Evolutionary conservation across 768 basidiomycete species (phyloP).

Genomic region (Agaricus subrufescens): DNA sequence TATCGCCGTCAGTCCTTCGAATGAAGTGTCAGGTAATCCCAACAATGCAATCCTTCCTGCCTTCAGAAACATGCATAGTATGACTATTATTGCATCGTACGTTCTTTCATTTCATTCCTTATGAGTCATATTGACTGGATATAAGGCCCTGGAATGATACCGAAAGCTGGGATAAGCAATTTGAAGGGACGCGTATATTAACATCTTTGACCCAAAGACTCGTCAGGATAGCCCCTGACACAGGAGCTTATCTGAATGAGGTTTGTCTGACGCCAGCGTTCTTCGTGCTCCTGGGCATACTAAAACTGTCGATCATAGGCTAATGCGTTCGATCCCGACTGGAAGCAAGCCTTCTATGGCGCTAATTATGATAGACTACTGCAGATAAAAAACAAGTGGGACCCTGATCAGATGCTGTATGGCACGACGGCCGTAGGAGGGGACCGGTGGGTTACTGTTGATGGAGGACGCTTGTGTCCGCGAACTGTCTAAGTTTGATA

Average conservation of each 20-base stretch:
- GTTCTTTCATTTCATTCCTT: not conserved
- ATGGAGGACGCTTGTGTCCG: conserved; percentile 10
- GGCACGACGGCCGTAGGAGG: conserved; percentile 16
- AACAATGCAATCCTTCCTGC: conserved; percentile 15
- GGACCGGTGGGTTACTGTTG: conserved; percentile 10
- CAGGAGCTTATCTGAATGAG: conserved; percentile 17
- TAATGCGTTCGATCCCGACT: conserved; percentile 15
- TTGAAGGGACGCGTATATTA: conserved; percentile 5
- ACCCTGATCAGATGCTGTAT: conserved; percentile 14
- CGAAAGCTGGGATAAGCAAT: conserved; percentile 11
- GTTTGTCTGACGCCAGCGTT: not conserved
- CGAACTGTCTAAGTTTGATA: no score
- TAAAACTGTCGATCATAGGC: conserved; percentile 5
- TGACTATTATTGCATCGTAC: conserved; percentile 10
- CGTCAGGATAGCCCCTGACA: conserved; percentile 11
- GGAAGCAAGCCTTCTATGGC: conserved; percentile 15
- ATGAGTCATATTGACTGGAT: not conserved
- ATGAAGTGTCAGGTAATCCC: conserved; percentile 8
- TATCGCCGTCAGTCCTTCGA: conserved; percentile 15
- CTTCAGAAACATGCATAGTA: conserved; percentile 13
- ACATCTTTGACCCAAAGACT: conserved; percentile 9
- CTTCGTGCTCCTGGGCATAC: not conserved
- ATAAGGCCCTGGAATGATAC: conserved; percentile 12
- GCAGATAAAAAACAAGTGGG: conserved; percentile 13
- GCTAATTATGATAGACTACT: conserved; percentile 12